Evolutionary conservation across 805 yeast genomes (phyloP), one percentile per base, ranked within the genome.

Genomic region (Suhomyces faveliae): DNA sequence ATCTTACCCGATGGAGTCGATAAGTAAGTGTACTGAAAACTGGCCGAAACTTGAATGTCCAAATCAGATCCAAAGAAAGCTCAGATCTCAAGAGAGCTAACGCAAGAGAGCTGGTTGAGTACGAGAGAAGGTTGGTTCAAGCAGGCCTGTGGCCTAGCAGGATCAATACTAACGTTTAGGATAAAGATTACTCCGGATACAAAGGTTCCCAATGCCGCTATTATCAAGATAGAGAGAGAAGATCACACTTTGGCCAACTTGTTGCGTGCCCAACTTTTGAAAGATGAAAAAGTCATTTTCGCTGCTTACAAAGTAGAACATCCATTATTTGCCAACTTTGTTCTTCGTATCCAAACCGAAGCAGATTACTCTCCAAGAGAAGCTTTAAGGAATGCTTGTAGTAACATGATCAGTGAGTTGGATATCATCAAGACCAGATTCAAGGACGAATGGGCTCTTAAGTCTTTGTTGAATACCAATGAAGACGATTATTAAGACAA

Each of bases 271-370:
- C 96, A 92, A 64, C 79, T 94, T 48, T 77, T 89, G 51, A 84
- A 83, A 61, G 98, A 94, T 66, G 83, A 84, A 43, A 83, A 88
- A 55, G 99, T 94, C n/a, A 65, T 94, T 29, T 94, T 91, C 66
- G 98, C 96, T 39, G 99, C 98, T 29, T 94, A 94, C 76, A 94
- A 94, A 67, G 90, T 94, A 39, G 98, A 94, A 70, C 99, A 94
- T 71, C 99, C 99, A 7, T 75, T 94, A 54, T 94, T 94, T 69
- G 97, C 99, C 35, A 89, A 88, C 66, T 94, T 94, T 60, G 84
- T 92, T 40, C 81, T 94, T 83, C 83, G 99, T 70, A 80, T 94
- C 30, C 99, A 94, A 68, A 92, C 98, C 0, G 96, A 89, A 59
- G 98, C 94, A 57, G 96, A 94, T 45, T 90, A 90, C 64, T 79